Evolutionary conservation across 1,139 yeast genomes (phyloP).

Genomic region (Ashbya aceris): DNA sequence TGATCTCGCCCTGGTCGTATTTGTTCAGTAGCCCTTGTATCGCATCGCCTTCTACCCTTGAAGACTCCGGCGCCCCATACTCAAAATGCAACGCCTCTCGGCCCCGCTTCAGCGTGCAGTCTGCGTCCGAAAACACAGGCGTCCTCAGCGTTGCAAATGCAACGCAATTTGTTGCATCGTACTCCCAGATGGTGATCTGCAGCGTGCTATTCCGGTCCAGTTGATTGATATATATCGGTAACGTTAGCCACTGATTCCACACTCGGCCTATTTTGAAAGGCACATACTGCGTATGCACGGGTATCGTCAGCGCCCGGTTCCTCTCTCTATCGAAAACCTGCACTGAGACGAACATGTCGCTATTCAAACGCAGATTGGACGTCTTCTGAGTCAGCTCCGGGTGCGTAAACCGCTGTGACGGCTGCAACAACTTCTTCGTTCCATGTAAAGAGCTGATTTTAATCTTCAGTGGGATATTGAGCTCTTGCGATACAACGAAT

Average conservation of each 20-base stretch:
- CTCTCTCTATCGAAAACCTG: slow-evolving; percentile 57
- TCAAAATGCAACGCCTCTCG: slow-evolving; percentile 41
- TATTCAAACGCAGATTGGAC: slow-evolving; percentile 41
- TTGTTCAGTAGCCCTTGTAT: slow-evolving; percentile 50
- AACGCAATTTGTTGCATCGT: slow-evolving; percentile 41
- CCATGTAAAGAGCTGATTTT: slow-evolving; percentile 44
- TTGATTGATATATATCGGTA: slow-evolving; percentile 66
- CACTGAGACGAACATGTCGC: slow-evolving; percentile 56
- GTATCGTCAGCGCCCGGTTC: slow-evolving; percentile 40
- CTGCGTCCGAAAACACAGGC: slow-evolving; percentile 45
- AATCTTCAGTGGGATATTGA: slow-evolving; percentile 46
- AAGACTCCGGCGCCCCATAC: slow-evolving; percentile 16
- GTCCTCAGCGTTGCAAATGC: slow-evolving; percentile 55
- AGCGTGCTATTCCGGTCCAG: slow-evolving; percentile 54
- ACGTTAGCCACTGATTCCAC: slow-evolving; percentile 56
- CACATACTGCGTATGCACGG: slow-evolving; percentile 58
- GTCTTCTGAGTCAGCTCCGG: slow-evolving; percentile 44
- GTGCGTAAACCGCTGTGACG: slow-evolving; percentile 46
- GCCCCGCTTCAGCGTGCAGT: slow-evolving; percentile 47
- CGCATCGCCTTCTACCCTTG: slow-evolving; percentile 32
- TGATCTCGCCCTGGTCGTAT: slow-evolving; percentile 61
- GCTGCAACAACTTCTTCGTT: slow-evolving; percentile 36
- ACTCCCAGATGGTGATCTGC: slow-evolving; percentile 58
- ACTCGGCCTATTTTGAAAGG: slow-evolving; percentile 41
- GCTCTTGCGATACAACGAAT: slow-evolving; percentile 69